phyloP scores from a whole-genome alignment of 2,329 filamentous ascomycete genomes.

The Diaporthe batatas region DNA sequence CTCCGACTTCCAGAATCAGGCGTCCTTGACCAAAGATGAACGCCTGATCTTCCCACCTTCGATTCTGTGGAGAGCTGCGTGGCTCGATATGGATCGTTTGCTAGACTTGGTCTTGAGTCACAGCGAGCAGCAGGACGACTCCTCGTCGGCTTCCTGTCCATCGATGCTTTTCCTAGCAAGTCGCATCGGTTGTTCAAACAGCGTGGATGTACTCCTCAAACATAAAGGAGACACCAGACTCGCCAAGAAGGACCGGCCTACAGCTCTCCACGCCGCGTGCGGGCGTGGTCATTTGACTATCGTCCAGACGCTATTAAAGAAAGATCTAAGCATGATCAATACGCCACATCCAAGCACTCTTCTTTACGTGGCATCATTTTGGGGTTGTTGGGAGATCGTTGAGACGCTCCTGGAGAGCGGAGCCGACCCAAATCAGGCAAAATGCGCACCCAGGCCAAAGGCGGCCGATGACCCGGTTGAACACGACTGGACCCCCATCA shows the following conservation, averaged over 20 bases:
- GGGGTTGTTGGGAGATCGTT: neutral
- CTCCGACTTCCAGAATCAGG: neutral
- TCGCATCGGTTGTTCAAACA: neutral
- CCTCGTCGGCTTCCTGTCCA: neutral
- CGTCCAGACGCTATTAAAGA: neutral
- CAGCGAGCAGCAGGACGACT: neutral
- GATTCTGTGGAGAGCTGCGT: slow-evolving; percentile 14
- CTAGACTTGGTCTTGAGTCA: neutral
- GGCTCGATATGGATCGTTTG: slow-evolving; percentile 21
- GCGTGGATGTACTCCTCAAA: neutral
- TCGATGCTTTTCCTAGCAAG: neutral
- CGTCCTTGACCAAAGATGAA: neutral
- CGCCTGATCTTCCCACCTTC: neutral
- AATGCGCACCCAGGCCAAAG: neutral
- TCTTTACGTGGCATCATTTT: neutral
- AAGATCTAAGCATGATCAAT: neutral
- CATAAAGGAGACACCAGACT: neutral
- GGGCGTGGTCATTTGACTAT: neutral
- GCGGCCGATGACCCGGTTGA: neutral
- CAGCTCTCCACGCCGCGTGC: neutral
- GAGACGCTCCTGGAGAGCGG: neutral
- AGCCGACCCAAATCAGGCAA: neutral
- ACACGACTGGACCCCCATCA: neutral
- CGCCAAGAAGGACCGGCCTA: neutral
- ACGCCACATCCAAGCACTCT: neutral